Evolutionary conservation across 2,329 filamentous ascomycete species (phyloP).

Genomic region (Diaporthe aspalathi): DNA sequence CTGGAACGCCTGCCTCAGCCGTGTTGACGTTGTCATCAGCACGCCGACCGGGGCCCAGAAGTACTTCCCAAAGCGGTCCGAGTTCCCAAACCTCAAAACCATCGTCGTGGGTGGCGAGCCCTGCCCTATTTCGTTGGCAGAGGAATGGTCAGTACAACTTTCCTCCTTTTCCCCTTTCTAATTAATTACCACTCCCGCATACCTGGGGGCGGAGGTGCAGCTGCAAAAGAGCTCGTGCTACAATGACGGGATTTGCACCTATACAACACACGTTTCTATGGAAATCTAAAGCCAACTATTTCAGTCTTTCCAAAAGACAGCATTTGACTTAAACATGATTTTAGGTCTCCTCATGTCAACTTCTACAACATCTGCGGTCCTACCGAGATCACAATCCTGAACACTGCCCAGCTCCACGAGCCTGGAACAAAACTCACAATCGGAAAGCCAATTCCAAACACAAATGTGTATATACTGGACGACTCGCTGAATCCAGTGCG

Average conservation of each 20-base stretch:
- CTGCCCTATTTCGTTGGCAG: slow-evolving; percentile 57
- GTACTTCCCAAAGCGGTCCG: slow-evolving; percentile 52
- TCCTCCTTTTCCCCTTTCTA: not conserved
- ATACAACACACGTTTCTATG: no score
- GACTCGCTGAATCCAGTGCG: slow-evolving; percentile 57
- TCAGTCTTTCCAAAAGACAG: no score
- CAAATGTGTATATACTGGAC: slow-evolving; percentile 65
- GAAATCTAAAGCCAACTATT: not conserved
- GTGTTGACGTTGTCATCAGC: slow-evolving; percentile 65
- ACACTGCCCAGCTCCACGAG: slow-evolving; percentile 64
- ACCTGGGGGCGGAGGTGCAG: not conserved
- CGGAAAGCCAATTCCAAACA: slow-evolving; percentile 67
- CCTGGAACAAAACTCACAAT: slow-evolving; percentile 62
- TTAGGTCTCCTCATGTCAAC: slow-evolving; percentile 52
- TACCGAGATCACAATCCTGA: slow-evolving; percentile 70
- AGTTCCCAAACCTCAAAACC: slow-evolving; percentile 63
- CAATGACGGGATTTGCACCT: not conserved
- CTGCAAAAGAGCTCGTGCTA: not conserved
- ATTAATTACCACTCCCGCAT: not conserved
- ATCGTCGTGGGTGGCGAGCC: slow-evolving; percentile 66
- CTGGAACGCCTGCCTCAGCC: slow-evolving; percentile 59
- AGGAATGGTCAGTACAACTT: slow-evolving; percentile 56
- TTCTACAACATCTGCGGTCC: slow-evolving; percentile 71
- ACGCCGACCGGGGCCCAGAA: slow-evolving; percentile 66
- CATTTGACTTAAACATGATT: not conserved